A percentile compares a stretch with the other conserved stretches of the same genome.
These are phyloP conservation scores for Piromyces finnis DNA, from an alignment of 192 early-diverging fungal genomes.

Conservation along the genomic window DNA sequence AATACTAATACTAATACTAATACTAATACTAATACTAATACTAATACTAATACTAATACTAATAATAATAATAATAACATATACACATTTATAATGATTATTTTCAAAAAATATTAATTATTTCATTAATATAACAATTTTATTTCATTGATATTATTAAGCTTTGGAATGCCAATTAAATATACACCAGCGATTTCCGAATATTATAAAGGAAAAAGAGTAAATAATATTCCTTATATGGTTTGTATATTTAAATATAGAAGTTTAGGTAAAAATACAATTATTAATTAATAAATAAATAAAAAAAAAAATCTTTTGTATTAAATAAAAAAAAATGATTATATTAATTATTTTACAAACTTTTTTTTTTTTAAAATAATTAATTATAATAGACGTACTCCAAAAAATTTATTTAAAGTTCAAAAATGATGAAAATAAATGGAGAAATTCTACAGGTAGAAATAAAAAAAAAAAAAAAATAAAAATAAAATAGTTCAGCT, in stretches of 20 bases:
- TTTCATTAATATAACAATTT: too few species aligned
- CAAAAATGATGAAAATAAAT: neutral
- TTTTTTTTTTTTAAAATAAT: too few species aligned
- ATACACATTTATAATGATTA: too few species aligned
- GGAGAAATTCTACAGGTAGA: neutral
- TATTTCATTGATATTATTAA: neutral
- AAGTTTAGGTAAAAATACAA: neutral
- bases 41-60: too few species aligned
- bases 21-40: too few species aligned
- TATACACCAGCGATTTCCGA: neutral
- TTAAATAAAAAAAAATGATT: too few species aligned
- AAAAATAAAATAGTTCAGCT: too few species aligned
- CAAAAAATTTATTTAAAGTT: neutral
- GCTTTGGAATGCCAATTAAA: neutral
- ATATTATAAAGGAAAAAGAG: neutral
- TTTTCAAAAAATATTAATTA: too few species aligned
- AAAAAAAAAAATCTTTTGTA: too few species aligned
- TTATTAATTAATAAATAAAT: neutral
- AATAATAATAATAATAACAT: too few species aligned
- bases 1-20: too few species aligned
- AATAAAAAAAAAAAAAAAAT: neutral
- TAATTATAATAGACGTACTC: neutral
- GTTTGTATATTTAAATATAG: neutral
- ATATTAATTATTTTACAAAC: too few species aligned
- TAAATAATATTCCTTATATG: neutral